Percentiles rank a stretch among this genome's conserved stretches.
These are phyloP conservation scores for Taiozyma sp. DNA, from an alignment of 1,139 yeast genomes.

Conservation along the genomic window DNA sequence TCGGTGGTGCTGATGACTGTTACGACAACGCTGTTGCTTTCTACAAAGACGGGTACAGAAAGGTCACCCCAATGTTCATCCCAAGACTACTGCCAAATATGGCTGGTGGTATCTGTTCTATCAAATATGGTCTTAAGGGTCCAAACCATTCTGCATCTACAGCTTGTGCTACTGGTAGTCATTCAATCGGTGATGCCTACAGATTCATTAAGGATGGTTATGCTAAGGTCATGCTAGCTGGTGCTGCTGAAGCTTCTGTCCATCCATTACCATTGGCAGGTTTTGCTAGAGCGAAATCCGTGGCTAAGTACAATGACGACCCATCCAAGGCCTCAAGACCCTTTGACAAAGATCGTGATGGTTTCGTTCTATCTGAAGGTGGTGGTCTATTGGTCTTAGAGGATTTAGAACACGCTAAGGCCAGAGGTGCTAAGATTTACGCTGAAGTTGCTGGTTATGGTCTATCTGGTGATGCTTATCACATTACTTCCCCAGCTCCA, in stretches of 20 bases:
- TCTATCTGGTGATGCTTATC: conserved; percentile 84
- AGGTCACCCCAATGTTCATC: conserved; percentile 78
- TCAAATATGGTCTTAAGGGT: conserved; percentile 69
- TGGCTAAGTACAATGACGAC: conserved; percentile 53
- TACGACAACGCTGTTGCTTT: conserved; percentile 54
- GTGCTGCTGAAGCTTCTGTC: conserved; percentile 84
- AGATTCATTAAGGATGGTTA: conserved; percentile 75
- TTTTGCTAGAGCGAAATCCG: conserved; percentile 83
- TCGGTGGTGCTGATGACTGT: conserved; percentile 80
- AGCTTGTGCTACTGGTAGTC: conserved; percentile 96
- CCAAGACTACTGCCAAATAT: conserved; percentile 83
- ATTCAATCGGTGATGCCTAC: conserved; percentile 89
- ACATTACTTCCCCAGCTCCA: conserved; percentile 85
- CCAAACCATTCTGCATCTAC: conserved; percentile 88
- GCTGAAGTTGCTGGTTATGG: conserved; percentile 89
- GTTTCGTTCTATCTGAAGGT: conserved; percentile 95
- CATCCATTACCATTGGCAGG: conserved; percentile 91
- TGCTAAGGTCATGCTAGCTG: conserved; percentile 86
- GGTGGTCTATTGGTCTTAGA: conserved; percentile 78
- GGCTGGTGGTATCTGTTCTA: conserved; percentile 93
- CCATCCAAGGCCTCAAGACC: conserved; percentile 79
- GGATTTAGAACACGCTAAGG: conserved; percentile 65
- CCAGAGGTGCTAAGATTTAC: conserved; percentile 60
- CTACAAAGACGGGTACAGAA: conserved; percentile 51
- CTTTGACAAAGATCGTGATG: conserved; percentile 70